Evolutionary conservation across 768 basidiomycete species (phyloP), one percentile per base, ranked within the genome.

Genomic region (Calocybe gangraenosa): DNA sequence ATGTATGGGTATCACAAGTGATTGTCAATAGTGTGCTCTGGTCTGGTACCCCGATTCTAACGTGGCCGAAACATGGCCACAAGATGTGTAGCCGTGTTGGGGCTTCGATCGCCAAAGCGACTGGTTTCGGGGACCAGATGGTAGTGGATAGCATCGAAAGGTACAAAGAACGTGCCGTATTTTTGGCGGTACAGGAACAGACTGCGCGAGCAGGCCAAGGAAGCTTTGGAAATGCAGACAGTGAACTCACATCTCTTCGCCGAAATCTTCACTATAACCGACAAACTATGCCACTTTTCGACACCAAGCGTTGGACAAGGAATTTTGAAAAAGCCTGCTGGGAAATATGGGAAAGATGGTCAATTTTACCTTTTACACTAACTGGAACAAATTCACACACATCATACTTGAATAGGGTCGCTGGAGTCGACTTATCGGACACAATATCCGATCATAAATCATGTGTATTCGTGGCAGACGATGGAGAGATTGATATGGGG

Each of bases 291-390:
- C 42, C 42, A 3, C 42, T 43, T 35, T 43, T 43, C 18, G 42
- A 43, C 17, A 43, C 42, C 21, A 23, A 25, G 36, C 11, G 23
- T 14, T 45, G 44, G 44, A 45, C 44, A 37, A 37, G 18, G 14
- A 37, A 45, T 22, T 45, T 45, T 10, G 44, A 45, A 37, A 45
- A 45, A 19, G 36, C 28, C 15, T 45, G 36, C n/a, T 45, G 44
- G 35, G 36, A 30, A 19, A 23, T 25, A 19, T 45, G 44, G 44
- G 19, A 37, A 25, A 31, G 28, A 45, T 45, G 37, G 37, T 33
- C 11, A 22, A 18, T 18, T 32, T 21, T 15, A 8, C 9, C 6
- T 18, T 7, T 44, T 22, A 22, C 1, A n/a, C 15, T 6, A 13
- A 20, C 40, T 13, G n/a, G n/a, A n/a, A n/a, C n/a, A 11, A 14